A percentile compares a stretch with the other conserved stretches of the same genome.
Conservation (phyloP, 306 rosid genomes). For the Quercus suber region DNA sequence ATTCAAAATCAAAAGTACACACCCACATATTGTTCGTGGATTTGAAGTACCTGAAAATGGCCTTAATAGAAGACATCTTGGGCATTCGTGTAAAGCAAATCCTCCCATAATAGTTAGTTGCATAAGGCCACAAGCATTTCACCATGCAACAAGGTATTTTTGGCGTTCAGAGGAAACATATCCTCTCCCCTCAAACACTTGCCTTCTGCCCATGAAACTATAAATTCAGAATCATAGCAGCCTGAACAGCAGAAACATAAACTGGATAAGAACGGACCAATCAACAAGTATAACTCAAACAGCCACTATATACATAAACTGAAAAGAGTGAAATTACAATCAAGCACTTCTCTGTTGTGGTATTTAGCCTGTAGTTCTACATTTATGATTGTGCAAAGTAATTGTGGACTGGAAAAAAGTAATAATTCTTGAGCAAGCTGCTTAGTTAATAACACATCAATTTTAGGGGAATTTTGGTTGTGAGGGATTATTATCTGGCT, state of each 20-base stretch:
- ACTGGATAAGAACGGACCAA: neutral
- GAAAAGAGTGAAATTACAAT: neutral
- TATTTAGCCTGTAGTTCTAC: neutral
- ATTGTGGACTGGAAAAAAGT: neutral
- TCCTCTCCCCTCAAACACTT: neutral
- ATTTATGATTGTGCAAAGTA: neutral
- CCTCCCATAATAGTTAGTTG: neutral
- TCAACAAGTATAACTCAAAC: neutral
- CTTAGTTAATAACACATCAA: constrained; percentile 4
- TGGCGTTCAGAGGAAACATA: neutral
- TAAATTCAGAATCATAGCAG: neutral
- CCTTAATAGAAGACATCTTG: too few species aligned
- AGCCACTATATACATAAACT: neutral
- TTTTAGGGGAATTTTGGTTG: constrained; percentile 31
- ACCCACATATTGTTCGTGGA: too few species aligned
- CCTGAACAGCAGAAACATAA: neutral
- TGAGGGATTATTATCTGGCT: constrained; percentile 29
- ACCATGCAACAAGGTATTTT: neutral
- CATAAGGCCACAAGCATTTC: neutral
- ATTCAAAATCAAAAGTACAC: too few species aligned
- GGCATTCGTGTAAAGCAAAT: neutral
- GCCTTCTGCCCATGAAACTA: neutral
- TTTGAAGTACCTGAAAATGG: too few species aligned
- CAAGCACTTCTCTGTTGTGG: neutral
- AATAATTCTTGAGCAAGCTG: neutral